Percentiles rank a stretch among this genome's conserved stretches.
phyloP scores from a whole-genome alignment of 2,329 filamentous ascomycete genomes.

The Penicillium sp. region DNA sequence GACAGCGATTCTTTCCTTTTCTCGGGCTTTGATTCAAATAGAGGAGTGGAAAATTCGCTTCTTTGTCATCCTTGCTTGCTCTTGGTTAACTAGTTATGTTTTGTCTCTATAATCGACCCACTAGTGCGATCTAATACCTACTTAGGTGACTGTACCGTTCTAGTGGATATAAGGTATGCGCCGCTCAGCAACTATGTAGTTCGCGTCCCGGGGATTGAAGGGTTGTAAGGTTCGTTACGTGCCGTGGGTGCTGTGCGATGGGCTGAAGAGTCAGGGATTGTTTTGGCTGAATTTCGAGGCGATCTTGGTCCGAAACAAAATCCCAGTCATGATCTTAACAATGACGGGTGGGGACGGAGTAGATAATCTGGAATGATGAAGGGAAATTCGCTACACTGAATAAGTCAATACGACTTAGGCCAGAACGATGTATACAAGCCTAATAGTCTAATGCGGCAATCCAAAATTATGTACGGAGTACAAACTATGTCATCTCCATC shows the following conservation, averaged over 20 bases:
- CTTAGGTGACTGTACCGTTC: neutral
- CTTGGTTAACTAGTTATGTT: neutral
- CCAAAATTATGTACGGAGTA: neutral
- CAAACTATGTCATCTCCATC: neutral
- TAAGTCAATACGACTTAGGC: too few relatives aligned
- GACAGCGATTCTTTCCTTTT: neutral
- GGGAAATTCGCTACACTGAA: neutral
- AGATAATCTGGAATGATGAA: neutral
- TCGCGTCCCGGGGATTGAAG: neutral
- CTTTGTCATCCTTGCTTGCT: neutral
- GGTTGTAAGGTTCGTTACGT: neutral
- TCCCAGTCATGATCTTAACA: neutral
- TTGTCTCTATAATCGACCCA: neutral
- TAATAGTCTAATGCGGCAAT: neutral
- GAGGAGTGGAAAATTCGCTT: constrained; percentile 2
- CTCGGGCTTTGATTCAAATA: neutral
- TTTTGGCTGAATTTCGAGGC: constrained; percentile 1
- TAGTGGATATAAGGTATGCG: neutral
- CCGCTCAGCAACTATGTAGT: neutral
- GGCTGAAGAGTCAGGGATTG: neutral
- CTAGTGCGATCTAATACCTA: neutral
- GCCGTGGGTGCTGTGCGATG: neutral
- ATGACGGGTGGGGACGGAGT: neutral
- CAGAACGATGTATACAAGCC: neutral
- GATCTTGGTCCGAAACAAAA: constrained; percentile 4